Evolutionary conservation across 805 yeast genomes (phyloP), one percentile per base, ranked within the genome.

Genomic region (Vanderwaltozyma polyspora): DNA sequence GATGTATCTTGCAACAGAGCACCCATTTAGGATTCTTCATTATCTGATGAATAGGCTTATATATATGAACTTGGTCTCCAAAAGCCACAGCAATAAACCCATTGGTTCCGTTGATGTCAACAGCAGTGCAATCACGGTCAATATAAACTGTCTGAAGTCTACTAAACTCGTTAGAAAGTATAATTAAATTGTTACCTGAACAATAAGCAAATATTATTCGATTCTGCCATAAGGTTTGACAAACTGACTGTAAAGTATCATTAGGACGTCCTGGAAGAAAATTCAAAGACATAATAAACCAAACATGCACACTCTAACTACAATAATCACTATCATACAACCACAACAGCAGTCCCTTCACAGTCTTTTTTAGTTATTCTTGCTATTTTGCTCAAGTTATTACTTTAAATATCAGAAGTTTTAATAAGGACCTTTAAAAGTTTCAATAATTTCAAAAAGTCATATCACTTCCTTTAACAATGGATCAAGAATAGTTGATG

Each of bases 201-300:
- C 86, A 81, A 53, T 89, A 89, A 1, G 75, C 76, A 23, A 81
- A 59, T 2, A 85, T 57, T 33, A 74, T 70, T 39, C 72, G 74
- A 9, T 66, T 64, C 36, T 73, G 74, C 94, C 94, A 85, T 25
- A 62, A 59, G 6, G 66, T 70, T 39, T 75, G 78, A 27, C 73
- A 63, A 17, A 75, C 69, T 1, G 84, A 62, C 43, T 70, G 71
- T 11, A 63, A 64, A 1, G 71, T 52, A 29, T 63, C 57, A 52
- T 78, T 80, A 14, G 91, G 91, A 51, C 82, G 83, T 2, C 96
- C 96, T 2, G 95, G 95, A 29, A 83, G 72, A 49, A 81, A 77
- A 38, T 74, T 74, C 35, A 81, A 55, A 5, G 79, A 64, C 85
- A 79, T 76, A 15, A 5, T 14, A n/a, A 16, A 3, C 24, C 8